phyloP scores from a whole-genome alignment of 2,329 filamentous ascomycete genomes.

The Proliferodiscus dingleyae region DNA sequence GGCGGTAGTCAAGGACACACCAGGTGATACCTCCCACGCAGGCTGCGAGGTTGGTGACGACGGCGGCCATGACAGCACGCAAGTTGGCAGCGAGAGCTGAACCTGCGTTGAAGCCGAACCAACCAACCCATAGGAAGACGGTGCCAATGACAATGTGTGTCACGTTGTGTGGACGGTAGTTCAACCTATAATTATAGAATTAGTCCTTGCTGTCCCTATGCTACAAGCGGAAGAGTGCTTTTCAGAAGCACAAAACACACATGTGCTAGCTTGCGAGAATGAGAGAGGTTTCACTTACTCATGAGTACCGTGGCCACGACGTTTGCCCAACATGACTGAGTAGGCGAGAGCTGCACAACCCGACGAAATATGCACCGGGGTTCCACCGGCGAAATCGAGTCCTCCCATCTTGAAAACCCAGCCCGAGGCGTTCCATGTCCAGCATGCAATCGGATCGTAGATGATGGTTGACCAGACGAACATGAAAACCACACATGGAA shows the following conservation, averaged over 20 bases:
- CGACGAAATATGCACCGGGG: constrained; percentile 83
- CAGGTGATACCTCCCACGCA: constrained; percentile 82
- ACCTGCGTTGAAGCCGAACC: constrained; percentile 93
- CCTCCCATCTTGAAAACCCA: constrained; percentile 79
- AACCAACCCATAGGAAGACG: constrained; percentile 91
- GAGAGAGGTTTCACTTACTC: constrained; percentile 27
- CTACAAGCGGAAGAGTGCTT: neutral
- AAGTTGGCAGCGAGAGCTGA: constrained; percentile 77
- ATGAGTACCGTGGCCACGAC: constrained; percentile 70
- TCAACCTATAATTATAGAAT: constrained; percentile 48
- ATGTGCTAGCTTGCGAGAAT: neutral
- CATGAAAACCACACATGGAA: constrained; percentile 87
- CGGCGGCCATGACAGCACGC: constrained; percentile 78
- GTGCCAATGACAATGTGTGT: constrained; percentile 90
- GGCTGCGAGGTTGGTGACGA: constrained; percentile 81
- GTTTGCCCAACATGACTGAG: constrained; percentile 79
- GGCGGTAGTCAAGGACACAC: constrained; percentile 82
- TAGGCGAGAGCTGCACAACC: constrained; percentile 82
- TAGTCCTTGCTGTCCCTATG: neutral
- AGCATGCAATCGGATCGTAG: constrained; percentile 90
- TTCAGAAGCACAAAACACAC: neutral
- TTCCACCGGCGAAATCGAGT: constrained; percentile 85
- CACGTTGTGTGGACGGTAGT: constrained; percentile 89
- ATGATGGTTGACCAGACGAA: constrained; percentile 87
- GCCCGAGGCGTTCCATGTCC: constrained; percentile 83